Conservation (phyloP, 495 filamentous ascomycete species). For the Daldinia childiae region DNA sequence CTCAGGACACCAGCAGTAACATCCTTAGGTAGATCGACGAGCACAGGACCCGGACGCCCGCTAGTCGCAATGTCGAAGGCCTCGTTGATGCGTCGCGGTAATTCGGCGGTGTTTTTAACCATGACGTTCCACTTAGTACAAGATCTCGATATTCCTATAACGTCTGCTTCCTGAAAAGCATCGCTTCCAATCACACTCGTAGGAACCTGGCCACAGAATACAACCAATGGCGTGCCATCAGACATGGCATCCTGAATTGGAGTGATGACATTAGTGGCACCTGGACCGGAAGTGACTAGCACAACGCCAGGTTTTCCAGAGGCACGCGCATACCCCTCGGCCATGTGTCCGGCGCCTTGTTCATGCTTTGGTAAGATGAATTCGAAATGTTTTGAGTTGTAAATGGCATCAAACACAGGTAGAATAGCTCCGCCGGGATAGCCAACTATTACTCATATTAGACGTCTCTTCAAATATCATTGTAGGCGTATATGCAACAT, state of each 20-base stretch:
- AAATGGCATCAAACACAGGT: constrained; percentile 85
- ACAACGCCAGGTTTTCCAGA: constrained; percentile 81
- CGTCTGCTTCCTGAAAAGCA: constrained; percentile 83
- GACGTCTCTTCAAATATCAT: constrained; percentile 42
- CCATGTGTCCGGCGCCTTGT: constrained; percentile 85
- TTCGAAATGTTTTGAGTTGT: constrained; percentile 81
- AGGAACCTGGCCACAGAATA: constrained; percentile 80
- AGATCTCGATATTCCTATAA: constrained; percentile 77
- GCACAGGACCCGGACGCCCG: constrained; percentile 78
- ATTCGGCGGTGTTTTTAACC: constrained; percentile 80
- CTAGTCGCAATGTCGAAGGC: constrained; percentile 86
- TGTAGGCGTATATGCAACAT: constrained; percentile 52
- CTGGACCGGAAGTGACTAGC: constrained; percentile 80
- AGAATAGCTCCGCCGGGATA: constrained; percentile 84
- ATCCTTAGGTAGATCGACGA: constrained; percentile 83
- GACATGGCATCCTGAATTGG: constrained; percentile 82
- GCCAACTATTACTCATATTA: constrained; percentile 60
- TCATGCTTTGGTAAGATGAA: constrained; percentile 83
- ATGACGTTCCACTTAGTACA: constrained; percentile 91
- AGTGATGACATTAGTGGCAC: constrained; percentile 81
- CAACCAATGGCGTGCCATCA: constrained; percentile 81
- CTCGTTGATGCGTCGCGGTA: constrained; percentile 81
- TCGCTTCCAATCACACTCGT: constrained; percentile 79
- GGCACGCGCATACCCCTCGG: constrained; percentile 79
- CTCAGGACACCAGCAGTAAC: constrained; percentile 73